A percentile compares a stretch with the other conserved stretches of the same genome.
Conservation (phyloP, 768 basidiomycete species). For the Cubamyces lactineus region DNA sequence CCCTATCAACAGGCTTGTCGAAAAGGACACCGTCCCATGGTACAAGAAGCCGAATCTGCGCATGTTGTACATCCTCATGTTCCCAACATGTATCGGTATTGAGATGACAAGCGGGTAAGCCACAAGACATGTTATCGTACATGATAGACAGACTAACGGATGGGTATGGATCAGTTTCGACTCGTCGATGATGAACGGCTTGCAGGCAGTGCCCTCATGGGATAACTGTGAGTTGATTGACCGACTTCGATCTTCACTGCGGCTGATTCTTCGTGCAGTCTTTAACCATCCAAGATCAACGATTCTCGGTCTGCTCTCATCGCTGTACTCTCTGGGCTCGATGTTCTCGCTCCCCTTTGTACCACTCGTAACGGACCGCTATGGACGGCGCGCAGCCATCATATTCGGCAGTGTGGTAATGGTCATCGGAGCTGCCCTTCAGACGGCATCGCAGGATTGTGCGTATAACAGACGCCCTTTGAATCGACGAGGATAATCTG, state of each 20-base stretch:
- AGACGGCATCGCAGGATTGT: constrained; percentile 43
- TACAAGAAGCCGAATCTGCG: constrained; percentile 64
- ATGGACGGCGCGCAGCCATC: constrained; percentile 57
- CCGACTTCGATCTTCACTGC: too few relatives aligned
- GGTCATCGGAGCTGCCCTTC: constrained; percentile 32
- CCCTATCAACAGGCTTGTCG: background rate
- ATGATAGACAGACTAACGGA: background rate
- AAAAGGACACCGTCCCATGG: constrained; percentile 59
- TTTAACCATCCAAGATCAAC: constrained; percentile 57
- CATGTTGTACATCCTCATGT: constrained; percentile 54
- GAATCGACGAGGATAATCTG: too few relatives aligned
- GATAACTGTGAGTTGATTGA: constrained; percentile 45
- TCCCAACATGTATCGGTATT: constrained; percentile 63
- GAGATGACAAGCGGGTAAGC: constrained; percentile 64
- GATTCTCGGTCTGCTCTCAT: constrained; percentile 57
- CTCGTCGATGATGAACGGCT: constrained; percentile 63
- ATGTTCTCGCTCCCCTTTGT: constrained; percentile 57
- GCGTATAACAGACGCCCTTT: background rate
- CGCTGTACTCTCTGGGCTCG: constrained; percentile 64
- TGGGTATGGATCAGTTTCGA: constrained; percentile 46
- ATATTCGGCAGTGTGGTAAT: constrained; percentile 49
- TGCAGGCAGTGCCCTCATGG: constrained; percentile 64
- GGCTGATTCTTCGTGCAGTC: constrained; percentile 38
- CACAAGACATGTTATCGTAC: background rate
- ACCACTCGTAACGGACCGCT: constrained; percentile 50